Base-by-base conservation (phyloP, 768 basidiomycete genomes). In the Russula vinacea region DNA sequence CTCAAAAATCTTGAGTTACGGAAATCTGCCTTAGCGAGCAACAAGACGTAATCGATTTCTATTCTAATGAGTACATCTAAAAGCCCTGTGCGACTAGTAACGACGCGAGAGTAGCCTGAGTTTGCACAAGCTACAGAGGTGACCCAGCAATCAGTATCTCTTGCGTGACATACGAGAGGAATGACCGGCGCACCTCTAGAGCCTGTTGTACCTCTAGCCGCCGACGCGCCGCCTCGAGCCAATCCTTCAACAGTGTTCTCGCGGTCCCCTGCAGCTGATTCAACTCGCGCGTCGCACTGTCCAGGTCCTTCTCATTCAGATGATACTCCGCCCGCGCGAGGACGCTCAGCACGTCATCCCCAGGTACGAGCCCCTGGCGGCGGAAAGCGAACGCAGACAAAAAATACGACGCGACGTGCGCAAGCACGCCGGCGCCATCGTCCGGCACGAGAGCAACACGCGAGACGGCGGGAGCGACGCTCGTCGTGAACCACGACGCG, bases 401-500 rank as follows among this genome's bases (percentile, higher is more conserved):
- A 29, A 86, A 77, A 56, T 85, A 82, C n/a, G 90, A 92, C 14
- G 92, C 88, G 24, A 97, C 77, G 73, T 93, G 91, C 2, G 94
- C 88, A 14, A 97, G 78, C 45, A 98, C 81, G 24, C 94, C 94
- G 3, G 94, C 94, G 70, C 94, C 82, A 75, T 87, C 80, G 70
- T 96, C 92, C 3, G 97, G 97, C 3, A 98, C 93, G 55, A 99
- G 81, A 8, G 95, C 90, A n/a, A 97, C 94, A 58, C 83, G 85
- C 32, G 88, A 83, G 56, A 98, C 87, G 62, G 87, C 87, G 17
- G 94, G 94, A 2, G 85, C 84, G 50, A 99, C 90, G 35, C 86
- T 85, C 42, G 83, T 83, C 58, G 83, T 80, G 78, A 98, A 98
- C 92, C 95, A 98, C n/a, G 87, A 83, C 5, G 92, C 81, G 58